A percentile compares a stretch with the other conserved stretches of the same genome.
phyloP scores from a whole-genome alignment of 176 grass and related monocot genomes.

The Eragrostis nindensis region DNA sequence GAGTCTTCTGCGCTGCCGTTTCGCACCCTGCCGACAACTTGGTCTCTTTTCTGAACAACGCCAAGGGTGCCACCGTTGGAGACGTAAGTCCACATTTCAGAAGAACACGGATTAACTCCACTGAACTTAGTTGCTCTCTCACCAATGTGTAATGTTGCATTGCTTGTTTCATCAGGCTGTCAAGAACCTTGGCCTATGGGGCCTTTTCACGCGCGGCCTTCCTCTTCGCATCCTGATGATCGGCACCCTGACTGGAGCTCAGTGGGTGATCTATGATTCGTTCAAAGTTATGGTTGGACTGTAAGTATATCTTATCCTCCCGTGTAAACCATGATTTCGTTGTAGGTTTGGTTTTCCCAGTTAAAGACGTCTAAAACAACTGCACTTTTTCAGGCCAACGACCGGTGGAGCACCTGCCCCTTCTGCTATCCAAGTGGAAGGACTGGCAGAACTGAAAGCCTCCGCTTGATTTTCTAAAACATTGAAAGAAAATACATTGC shows the following conservation, averaged over 20 bases:
- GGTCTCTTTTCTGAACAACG: slow-evolving; percentile 86
- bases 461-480: slow-evolving; percentile 34
- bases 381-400: slow-evolving; percentile 64
- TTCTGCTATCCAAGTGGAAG: slow-evolving; percentile 32
- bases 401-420: slow-evolving; percentile 68
- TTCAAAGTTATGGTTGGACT: slow-evolving; percentile 90
- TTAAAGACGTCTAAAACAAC: slow-evolving; percentile 13
- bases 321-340: neutral
- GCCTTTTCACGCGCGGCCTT: slow-evolving; percentile 81
- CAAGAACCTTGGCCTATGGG: slow-evolving; percentile 75
- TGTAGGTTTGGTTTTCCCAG: neutral
- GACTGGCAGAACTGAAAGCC: slow-evolving; percentile 36
- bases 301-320: slow-evolving; percentile 49
- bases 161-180: slow-evolving; percentile 57
- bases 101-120: neutral
- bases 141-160: neutral
- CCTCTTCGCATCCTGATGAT: slow-evolving; percentile 91
- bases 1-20: slow-evolving; percentile 74
- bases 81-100: slow-evolving; percentile 49
- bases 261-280: slow-evolving; percentile 91
- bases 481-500: neutral
- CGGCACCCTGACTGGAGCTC: slow-evolving; percentile 75
- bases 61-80: slow-evolving; percentile 79
- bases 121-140: neutral
- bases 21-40: slow-evolving; percentile 89